Evolutionary conservation across 2,329 filamentous ascomycete species (phyloP), one percentile per base, ranked within the genome.

Genomic region (Hansfordia pulvinata): DNA sequence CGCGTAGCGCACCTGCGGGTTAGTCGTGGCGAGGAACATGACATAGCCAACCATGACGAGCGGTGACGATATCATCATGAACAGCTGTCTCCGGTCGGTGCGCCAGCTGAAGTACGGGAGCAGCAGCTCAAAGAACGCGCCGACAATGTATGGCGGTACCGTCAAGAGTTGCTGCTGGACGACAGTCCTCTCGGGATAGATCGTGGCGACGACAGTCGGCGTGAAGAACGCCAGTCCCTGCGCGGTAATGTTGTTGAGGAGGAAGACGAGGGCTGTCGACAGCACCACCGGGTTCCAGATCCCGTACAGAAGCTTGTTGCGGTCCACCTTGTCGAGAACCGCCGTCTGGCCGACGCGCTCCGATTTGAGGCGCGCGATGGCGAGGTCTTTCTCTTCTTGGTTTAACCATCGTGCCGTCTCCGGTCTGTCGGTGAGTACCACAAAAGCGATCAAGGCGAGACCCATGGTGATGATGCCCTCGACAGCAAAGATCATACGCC

Each of bases 401-500:
- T 57, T 60, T 1, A 83, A 60, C 76, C 76, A 83, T 9, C 56
- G 53, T 0, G 76, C 76, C 0, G 74, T 77, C 29, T 65, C 73
- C 0, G 77, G 77, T 0, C 75, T 62, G 43, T 83, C 77, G 0
- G 76, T 80, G 11, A 82, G 51, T 1, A 69, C 75, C 38, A 74
- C 36, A 43, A 79, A 77, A 2, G 65, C 50, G 19, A 81, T 54
- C 2, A 80, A n/a, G 1, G 64, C 59, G 0, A 81, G 46, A 1
- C 59, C 56, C 30, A 46, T 42, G 0, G 46, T 50, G 38, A 76
- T 63, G 36, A 76, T 66, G 4, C 73, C 73, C 43, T 81, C 76
- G 17, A 80, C 73, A 17, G 64, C 67, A 31, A 80, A 81, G 29
- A 80, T 76, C 72, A 77, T 78, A 6, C 73, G 56, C 76, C 75